A percentile compares a stretch with the other conserved stretches of the same genome.
Evolutionary conservation across 2,329 filamentous ascomycete species (phyloP).

Genomic region (Hypocrella siamensis): DNA sequence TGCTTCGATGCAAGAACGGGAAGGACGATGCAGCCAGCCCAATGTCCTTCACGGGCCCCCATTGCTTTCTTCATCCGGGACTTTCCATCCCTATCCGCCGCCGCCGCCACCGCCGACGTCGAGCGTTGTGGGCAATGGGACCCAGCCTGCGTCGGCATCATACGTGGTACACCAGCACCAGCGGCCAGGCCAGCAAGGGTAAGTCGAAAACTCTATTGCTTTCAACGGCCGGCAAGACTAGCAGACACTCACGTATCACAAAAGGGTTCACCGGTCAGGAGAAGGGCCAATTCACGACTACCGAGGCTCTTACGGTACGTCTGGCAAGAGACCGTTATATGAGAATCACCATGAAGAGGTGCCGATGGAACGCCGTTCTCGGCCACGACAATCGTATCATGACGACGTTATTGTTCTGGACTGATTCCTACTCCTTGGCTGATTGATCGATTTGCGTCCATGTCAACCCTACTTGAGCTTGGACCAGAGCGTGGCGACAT

Average conservation of each 20-base stretch:
- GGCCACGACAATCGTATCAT: too few relatives aligned
- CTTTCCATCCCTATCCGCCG: neutral
- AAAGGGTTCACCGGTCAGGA: neutral
- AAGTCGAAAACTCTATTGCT: neutral
- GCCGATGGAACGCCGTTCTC: too few relatives aligned
- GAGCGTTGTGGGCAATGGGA: neutral
- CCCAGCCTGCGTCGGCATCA: neutral
- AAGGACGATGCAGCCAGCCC: too few relatives aligned
- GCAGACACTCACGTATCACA: slow-evolving; percentile 1
- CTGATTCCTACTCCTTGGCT: too few relatives aligned
- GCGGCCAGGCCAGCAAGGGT: slow-evolving; percentile 1
- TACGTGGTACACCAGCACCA: neutral
- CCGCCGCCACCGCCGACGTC: too few relatives aligned
- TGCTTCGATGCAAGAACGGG: neutral
- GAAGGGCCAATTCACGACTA: neutral
- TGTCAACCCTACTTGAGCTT: too few relatives aligned
- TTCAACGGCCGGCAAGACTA: neutral
- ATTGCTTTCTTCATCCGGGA: neutral
- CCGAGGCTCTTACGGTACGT: neutral
- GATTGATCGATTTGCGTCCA: too few relatives aligned
- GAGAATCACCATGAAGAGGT: too few relatives aligned
- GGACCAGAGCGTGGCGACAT: too few relatives aligned
- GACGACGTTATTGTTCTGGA: too few relatives aligned
- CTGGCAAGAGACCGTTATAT: slow-evolving; percentile 3
- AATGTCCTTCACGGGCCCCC: too few relatives aligned